Evolutionary conservation across 768 basidiomycete genomes (phyloP).

Genomic region (Pisolithus marmoratus): DNA sequence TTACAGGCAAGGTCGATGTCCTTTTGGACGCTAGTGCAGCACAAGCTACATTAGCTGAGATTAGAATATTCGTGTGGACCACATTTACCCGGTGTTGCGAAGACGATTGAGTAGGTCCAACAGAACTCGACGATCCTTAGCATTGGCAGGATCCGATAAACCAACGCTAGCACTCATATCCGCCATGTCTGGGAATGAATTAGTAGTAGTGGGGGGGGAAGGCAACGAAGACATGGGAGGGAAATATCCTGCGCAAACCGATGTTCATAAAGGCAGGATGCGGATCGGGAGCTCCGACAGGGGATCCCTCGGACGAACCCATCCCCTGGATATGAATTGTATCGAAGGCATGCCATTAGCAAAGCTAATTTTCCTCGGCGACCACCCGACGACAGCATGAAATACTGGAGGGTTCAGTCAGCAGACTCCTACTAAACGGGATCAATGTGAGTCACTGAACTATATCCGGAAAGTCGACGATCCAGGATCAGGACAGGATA

Average conservation of each 20-base stretch:
- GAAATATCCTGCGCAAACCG: neutral
- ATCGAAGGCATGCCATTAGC: too few species aligned
- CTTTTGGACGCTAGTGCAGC: slow-evolving; percentile 30
- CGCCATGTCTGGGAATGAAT: neutral
- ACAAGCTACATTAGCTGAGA: neutral
- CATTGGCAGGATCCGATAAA: neutral
- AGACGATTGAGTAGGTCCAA: neutral
- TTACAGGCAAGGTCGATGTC: slow-evolving; percentile 45
- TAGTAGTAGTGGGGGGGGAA: neutral
- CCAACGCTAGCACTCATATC: neutral
- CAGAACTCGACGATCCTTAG: neutral
- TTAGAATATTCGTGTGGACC: neutral
- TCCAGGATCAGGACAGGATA: too few species aligned
- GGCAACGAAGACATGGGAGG: too few species aligned
- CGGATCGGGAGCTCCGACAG: too few species aligned
- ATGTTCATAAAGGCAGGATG: neutral
- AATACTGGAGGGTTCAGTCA: too few species aligned
- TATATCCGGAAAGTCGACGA: too few species aligned
- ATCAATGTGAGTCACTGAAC: too few species aligned
- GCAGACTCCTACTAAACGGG: too few species aligned
- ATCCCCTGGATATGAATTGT: too few species aligned
- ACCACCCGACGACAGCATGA: too few species aligned
- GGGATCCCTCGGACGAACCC: too few species aligned
- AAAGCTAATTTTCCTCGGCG: too few species aligned
- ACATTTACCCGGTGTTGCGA: neutral